phyloP scores from a whole-genome alignment of 345 rosid genomes.

The Erodium maritimum region DNA sequence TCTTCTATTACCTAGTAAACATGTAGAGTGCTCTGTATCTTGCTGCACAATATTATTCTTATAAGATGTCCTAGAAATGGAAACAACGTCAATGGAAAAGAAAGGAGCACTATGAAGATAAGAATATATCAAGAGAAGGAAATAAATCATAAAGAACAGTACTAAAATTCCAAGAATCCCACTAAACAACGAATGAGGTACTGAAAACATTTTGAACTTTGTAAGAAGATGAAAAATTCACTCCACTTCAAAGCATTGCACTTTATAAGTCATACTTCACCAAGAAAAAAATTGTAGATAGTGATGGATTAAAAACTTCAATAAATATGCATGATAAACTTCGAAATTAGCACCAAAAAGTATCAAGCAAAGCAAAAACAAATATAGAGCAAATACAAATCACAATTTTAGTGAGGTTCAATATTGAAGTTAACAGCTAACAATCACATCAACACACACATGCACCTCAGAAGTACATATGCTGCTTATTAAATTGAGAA shows the following conservation, averaged over 20 bases:
- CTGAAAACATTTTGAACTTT: neutral
- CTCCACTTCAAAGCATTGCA: neutral
- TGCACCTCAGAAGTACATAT: neutral
- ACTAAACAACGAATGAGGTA: neutral
- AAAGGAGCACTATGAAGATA: too few species aligned
- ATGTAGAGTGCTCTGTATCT: too few species aligned
- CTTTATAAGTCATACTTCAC: neutral
- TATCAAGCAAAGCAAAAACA: too few species aligned
- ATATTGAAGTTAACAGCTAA: neutral
- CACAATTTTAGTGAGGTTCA: neutral
- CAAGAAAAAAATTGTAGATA: neutral
- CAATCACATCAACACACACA: constrained; percentile 3
- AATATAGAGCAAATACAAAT: neutral
- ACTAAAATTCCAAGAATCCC: neutral
- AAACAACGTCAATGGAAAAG: too few species aligned
- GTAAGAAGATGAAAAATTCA: neutral
- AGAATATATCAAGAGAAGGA: too few species aligned
- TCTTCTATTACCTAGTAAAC: too few species aligned
- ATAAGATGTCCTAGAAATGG: too few species aligned
- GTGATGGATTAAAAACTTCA: neutral
- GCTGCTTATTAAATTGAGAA: neutral
- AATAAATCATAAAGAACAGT: too few species aligned
- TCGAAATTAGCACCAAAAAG: neutral
- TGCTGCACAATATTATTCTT: too few species aligned
- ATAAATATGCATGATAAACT: too few species aligned